phyloP scores from a whole-genome alignment of 1,139 yeast species.

The Martiniozyma asiatica region DNA sequence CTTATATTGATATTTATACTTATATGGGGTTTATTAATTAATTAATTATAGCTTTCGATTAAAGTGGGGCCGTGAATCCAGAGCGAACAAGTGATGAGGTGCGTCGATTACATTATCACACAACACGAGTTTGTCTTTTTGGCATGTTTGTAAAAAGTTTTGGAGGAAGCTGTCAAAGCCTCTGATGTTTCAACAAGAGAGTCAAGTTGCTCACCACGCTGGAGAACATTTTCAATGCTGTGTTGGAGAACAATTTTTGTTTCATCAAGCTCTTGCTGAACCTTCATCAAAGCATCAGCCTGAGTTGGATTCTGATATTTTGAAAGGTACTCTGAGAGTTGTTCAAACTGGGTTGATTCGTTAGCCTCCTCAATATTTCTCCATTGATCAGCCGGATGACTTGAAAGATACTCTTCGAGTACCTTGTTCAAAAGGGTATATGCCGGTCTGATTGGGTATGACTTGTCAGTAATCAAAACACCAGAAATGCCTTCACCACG shows the following conservation, averaged over 20 bases:
- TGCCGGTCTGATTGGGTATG: slow-evolving; percentile 96
- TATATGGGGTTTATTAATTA: too few relatives aligned
- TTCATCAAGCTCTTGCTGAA: slow-evolving; percentile 95
- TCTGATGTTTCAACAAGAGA: slow-evolving; percentile 90
- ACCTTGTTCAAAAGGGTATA: slow-evolving; percentile 84
- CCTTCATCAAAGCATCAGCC: slow-evolving; percentile 94
- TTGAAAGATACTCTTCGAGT: slow-evolving; percentile 77
- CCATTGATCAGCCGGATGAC: slow-evolving; percentile 75
- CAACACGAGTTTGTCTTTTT: slow-evolving; percentile 97
- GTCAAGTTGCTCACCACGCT: slow-evolving; percentile 93
- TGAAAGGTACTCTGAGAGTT: slow-evolving; percentile 55
- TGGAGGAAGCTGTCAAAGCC: slow-evolving; percentile 76
- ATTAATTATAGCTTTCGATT: too few relatives aligned
- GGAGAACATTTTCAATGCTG: slow-evolving; percentile 87
- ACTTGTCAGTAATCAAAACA: slow-evolving; percentile 84
- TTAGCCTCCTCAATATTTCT: slow-evolving; percentile 38
- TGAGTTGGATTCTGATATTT: slow-evolving; percentile 95
- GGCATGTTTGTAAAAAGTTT: slow-evolving; percentile 95
- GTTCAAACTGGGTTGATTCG: slow-evolving; percentile 39
- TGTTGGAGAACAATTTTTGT: slow-evolving; percentile 93
- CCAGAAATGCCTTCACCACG: slow-evolving; percentile 91
- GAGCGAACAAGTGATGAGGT: too few relatives aligned
- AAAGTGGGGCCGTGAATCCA: too few relatives aligned
- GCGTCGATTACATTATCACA: slow-evolving; percentile 57
- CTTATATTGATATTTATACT: too few relatives aligned